A percentile compares a stretch with the other conserved stretches of the same genome.
These are phyloP conservation scores for Paracorniculantispora psalliotae DNA, from an alignment of 2,329 filamentous ascomycete genomes.

Conservation along the genomic window DNA sequence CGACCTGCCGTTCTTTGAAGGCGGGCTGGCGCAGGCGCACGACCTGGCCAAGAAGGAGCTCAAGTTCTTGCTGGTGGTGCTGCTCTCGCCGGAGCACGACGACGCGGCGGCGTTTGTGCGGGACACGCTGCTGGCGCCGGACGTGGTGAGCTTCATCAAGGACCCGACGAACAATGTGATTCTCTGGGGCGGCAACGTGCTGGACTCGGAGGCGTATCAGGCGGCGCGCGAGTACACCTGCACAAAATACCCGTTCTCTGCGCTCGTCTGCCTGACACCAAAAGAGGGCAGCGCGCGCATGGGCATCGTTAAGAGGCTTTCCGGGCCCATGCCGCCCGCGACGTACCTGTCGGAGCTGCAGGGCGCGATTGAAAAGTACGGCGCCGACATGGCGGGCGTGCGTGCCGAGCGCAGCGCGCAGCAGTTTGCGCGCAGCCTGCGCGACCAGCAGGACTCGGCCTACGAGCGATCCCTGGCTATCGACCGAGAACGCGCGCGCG, in stretches of 20 bases:
- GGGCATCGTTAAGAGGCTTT: slow-evolving; percentile 78
- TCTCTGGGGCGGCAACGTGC: slow-evolving; percentile 88
- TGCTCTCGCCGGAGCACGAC: slow-evolving; percentile 91
- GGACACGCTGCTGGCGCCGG: slow-evolving; percentile 72
- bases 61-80: slow-evolving; percentile 83
- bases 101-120: slow-evolving; percentile 78
- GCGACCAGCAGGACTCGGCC: slow-evolving; percentile 86
- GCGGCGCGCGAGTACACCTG: slow-evolving; percentile 81
- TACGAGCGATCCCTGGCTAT: slow-evolving; percentile 88
- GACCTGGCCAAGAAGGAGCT: slow-evolving; percentile 86
- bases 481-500: slow-evolving; percentile 77
- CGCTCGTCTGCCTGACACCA: slow-evolving; percentile 81
- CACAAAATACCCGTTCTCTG: slow-evolving; percentile 89
- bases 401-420: slow-evolving; percentile 75
- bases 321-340: slow-evolving; percentile 63
- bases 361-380: slow-evolving; percentile 67
- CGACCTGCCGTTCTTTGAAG: slow-evolving; percentile 73
- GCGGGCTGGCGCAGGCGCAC: slow-evolving; percentile 85
- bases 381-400: slow-evolving; percentile 67
- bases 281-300: slow-evolving; percentile 80
- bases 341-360: slow-evolving; percentile 75
- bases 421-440: slow-evolving; percentile 71
- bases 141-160: slow-evolving; percentile 69
- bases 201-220: slow-evolving; percentile 91
- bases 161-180: slow-evolving; percentile 74